phyloP scores from a whole-genome alignment of 257 asterid species.

The Scutellaria baicalensis region DNA sequence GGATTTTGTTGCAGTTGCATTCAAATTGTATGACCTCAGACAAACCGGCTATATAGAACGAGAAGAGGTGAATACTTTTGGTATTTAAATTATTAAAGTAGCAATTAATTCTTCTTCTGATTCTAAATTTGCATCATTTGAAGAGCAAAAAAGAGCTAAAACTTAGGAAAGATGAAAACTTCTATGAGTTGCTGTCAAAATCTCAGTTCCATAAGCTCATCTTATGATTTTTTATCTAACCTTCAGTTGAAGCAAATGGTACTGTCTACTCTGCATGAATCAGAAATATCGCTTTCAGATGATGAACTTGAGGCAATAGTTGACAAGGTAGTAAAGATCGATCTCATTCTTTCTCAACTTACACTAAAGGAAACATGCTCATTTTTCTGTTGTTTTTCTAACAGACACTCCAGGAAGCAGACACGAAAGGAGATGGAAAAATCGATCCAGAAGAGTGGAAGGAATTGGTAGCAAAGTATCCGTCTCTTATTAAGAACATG shows the following conservation, averaged over 20 bases:
- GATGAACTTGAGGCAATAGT: slow-evolving; percentile 54
- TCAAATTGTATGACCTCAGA: slow-evolving; percentile 52
- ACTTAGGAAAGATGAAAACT: too few species aligned
- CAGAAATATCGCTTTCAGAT: slow-evolving; percentile 39
- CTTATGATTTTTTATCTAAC: neutral
- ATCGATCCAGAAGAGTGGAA: slow-evolving; percentile 87
- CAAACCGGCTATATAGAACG: slow-evolving; percentile 61
- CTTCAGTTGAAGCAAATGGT: slow-evolving; percentile 62
- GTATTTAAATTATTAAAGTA: neutral
- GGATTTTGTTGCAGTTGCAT: slow-evolving; percentile 50
- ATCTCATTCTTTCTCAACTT: neutral
- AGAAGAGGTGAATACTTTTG: slow-evolving; percentile 42
- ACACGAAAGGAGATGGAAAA: slow-evolving; percentile 68
- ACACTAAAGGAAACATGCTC: neutral
- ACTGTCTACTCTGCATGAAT: slow-evolving; percentile 49
- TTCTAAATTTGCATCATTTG: too few species aligned
- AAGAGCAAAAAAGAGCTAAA: too few species aligned
- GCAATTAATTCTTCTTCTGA: neutral
- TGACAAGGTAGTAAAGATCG: slow-evolving; percentile 38
- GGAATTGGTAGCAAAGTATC: slow-evolving; percentile 63
- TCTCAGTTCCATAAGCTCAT: neutral
- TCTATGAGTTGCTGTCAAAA: too few species aligned
- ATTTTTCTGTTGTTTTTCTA: neutral
- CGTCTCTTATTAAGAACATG: slow-evolving; percentile 83
- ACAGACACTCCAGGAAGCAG: slow-evolving; percentile 57